Conservation (phyloP, 805 yeast species). For the Kodamaea sagamina region DNA sequence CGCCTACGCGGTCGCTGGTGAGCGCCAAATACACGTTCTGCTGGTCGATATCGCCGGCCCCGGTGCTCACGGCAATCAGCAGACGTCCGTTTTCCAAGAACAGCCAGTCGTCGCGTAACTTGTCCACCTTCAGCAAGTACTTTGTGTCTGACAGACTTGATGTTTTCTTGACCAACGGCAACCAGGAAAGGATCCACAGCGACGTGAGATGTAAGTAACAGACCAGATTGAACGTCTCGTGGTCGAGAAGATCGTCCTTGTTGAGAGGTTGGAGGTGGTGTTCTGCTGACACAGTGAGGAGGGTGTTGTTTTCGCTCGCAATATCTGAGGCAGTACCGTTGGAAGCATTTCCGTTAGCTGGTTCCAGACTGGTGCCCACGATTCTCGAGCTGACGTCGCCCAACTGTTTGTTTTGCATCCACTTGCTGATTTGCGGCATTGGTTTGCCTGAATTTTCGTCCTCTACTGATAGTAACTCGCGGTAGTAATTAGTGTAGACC, state of each 20-base stretch:
- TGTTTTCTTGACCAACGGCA: constrained; percentile 52
- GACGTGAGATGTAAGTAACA: constrained; percentile 56
- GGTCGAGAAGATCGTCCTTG: constrained; percentile 57
- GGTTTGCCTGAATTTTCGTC: constrained; percentile 24
- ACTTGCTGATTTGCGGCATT: constrained; percentile 28
- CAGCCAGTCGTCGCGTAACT: constrained; percentile 41
- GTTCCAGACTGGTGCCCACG: neutral
- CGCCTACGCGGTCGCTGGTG: constrained; percentile 28
- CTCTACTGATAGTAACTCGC: constrained; percentile 35
- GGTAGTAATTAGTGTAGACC: constrained; percentile 36
- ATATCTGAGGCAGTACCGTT: constrained; percentile 11
- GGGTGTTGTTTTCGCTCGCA: neutral
- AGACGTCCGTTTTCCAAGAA: constrained; percentile 42
- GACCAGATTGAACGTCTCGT: constrained; percentile 50
- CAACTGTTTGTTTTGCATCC: constrained; percentile 38
- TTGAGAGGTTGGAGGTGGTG: constrained; percentile 28
- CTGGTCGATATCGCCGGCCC: constrained; percentile 6
- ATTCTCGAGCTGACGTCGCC: constrained; percentile 21
- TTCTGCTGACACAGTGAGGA: constrained; percentile 23
- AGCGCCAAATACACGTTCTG: constrained; percentile 37
- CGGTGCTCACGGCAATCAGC: constrained; percentile 11
- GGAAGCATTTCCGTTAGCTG: constrained; percentile 13
- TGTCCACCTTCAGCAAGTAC: constrained; percentile 31
- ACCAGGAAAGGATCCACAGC: constrained; percentile 60
- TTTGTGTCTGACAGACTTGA: constrained; percentile 29